These are phyloP conservation scores for Cutaneotrichosporon mucoides DNA, from an alignment of 1,284 basidiomycete species.

Conservation along the genomic window DNA sequence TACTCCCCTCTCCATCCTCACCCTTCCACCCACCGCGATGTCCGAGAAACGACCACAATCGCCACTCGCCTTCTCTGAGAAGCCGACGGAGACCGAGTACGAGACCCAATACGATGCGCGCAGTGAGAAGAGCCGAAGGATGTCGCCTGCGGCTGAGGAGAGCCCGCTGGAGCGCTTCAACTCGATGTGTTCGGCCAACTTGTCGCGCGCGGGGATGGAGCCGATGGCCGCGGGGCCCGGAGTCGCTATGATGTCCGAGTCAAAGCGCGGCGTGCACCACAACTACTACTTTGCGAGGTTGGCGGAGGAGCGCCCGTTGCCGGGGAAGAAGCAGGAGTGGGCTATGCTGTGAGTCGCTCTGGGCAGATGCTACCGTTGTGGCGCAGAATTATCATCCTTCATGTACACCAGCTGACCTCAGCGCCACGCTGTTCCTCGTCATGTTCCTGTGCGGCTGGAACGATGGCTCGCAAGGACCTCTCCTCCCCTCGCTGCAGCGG, in stretches of 20 bases:
- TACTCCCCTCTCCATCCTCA: not conserved
- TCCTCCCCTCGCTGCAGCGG: constrained; percentile 58
- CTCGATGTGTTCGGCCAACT: not conserved
- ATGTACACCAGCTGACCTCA: constrained; percentile 8
- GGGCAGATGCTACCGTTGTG: no score
- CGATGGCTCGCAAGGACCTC: constrained; percentile 59
- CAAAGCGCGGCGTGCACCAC: constrained; percentile 5
- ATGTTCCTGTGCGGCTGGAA: constrained; percentile 58
- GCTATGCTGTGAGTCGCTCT: constrained; percentile 33
- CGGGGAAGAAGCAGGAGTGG: constrained; percentile 11
- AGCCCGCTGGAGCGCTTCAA: not conserved
- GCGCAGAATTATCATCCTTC: no score
- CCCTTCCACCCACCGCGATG: not conserved
- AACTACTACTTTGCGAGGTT: constrained; percentile 26
- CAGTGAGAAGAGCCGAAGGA: not conserved
- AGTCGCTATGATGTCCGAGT: not conserved
- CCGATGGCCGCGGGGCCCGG: not conserved
- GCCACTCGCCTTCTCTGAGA: not conserved
- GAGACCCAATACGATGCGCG: no score
- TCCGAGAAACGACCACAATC: not conserved
- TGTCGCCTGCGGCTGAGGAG: not conserved
- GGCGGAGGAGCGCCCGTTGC: constrained; percentile 24
- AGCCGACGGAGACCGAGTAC: no score
- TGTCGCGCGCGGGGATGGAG: not conserved
- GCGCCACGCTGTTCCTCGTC: constrained; percentile 31